Evolutionary conservation across 108 stramenopile species (phyloP).

Genomic region (Skeletonema costatum): DNA sequence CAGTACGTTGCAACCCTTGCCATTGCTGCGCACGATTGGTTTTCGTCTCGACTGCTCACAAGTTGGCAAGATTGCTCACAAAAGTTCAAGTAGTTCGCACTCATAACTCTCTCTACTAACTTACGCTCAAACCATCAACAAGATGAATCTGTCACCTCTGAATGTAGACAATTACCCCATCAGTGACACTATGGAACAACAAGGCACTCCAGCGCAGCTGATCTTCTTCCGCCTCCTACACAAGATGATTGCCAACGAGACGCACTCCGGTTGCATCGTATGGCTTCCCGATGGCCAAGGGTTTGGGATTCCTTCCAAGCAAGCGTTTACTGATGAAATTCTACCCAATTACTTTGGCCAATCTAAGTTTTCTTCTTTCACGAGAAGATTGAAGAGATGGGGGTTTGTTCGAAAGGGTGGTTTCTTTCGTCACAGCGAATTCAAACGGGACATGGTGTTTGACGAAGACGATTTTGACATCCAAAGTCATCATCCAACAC

Average conservation of each 20-base stretch:
- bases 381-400: slow-evolving; percentile 78
- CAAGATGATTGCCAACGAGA: slow-evolving; percentile 12
- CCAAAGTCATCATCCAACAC: background rate
- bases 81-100: background rate
- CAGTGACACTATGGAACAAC: slow-evolving; percentile 7
- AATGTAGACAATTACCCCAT: background rate
- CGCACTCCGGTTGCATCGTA: slow-evolving; percentile 28
- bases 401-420: background rate
- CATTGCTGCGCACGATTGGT: background rate
- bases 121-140: background rate
- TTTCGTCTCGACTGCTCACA: background rate
- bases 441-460: background rate
- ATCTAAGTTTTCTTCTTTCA: slow-evolving; percentile 81
- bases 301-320: slow-evolving; percentile 73
- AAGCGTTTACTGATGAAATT: slow-evolving; percentile 73
- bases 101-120: background rate
- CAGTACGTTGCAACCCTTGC: no score
- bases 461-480: background rate
- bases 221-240: slow-evolving; percentile 20
- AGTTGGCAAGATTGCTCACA: background rate
- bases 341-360: slow-evolving; percentile 78
- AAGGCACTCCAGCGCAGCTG: slow-evolving; percentile 25
- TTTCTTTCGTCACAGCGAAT: background rate
- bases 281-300: slow-evolving; percentile 73
- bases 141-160: background rate